phyloP scores from a whole-genome alignment of 768 basidiomycete genomes.

The Suillus subluteus region DNA sequence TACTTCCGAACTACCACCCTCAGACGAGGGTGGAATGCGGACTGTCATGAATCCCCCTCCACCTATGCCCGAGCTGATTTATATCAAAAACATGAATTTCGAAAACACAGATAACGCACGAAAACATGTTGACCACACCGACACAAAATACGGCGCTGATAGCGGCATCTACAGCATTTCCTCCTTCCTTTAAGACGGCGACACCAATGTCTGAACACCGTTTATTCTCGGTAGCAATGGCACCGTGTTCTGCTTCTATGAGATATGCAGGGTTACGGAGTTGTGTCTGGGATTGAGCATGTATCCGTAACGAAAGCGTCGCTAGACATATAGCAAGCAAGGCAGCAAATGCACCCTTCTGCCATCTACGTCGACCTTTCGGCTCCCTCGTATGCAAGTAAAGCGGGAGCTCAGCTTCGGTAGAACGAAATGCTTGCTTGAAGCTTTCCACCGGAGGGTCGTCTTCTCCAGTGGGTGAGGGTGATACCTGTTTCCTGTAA shows the following conservation, averaged over 20 bases:
- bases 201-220: constrained; percentile 88
- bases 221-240: constrained; percentile 88
- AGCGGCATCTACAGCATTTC: constrained; percentile 90
- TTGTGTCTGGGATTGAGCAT: background rate
- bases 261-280: constrained; percentile 59
- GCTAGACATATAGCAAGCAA: constrained; percentile 20
- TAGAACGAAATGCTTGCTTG: background rate
- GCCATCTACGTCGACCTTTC: constrained; percentile 16
- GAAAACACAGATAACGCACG: constrained; percentile 48
- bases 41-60: constrained; percentile 89
- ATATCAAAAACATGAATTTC: constrained; percentile 14
- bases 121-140: constrained; percentile 90
- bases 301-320: constrained; percentile 9
- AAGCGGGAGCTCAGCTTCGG: constrained; percentile 3
- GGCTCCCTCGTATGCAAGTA: background rate
- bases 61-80: constrained; percentile 74
- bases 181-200: constrained; percentile 73
- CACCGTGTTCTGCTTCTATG: constrained; percentile 70
- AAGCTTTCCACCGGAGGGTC: background rate
- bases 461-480: no score
- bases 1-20: constrained; percentile 55
- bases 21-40: constrained; percentile 61
- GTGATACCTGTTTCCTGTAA: background rate
- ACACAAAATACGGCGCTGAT: constrained; percentile 79
- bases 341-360: constrained; percentile 13